Evolutionary conservation across 495 filamentous ascomycete species (phyloP).

Genomic region (Pseudotulostoma volvatum): DNA sequence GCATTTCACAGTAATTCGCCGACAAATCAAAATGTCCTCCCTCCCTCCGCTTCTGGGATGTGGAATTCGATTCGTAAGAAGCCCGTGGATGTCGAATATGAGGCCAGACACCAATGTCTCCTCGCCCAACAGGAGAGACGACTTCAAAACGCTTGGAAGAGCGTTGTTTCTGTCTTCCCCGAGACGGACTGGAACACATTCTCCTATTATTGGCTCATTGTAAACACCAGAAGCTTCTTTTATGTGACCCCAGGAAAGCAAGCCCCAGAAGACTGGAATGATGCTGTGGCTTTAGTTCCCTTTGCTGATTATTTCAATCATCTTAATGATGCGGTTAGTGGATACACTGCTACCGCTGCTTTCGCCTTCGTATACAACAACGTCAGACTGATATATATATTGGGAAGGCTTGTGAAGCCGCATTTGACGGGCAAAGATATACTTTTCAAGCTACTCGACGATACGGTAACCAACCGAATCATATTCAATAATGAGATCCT

Average conservation of each 20-base stretch:
- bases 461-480: no score
- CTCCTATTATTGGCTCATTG: constrained; percentile 59
- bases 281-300: constrained; percentile 67
- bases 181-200: constrained; percentile 36
- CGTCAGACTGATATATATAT: no score
- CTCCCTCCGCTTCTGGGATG: constrained; percentile 25
- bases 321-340: constrained; percentile 31
- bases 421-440: constrained; percentile 42
- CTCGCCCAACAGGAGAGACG: constrained; percentile 46
- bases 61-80: constrained; percentile 19
- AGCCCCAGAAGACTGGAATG: constrained; percentile 37
- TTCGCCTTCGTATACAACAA: no score
- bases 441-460: constrained; percentile 36
- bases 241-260: constrained; percentile 38
- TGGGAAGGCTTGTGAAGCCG: constrained; percentile 54
- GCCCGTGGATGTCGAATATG: constrained; percentile 12
- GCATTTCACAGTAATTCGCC: background rate
- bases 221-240: constrained; percentile 75
- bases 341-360: no score
- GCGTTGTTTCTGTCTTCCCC: constrained; percentile 36
- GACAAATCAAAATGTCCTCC: constrained; percentile 11
- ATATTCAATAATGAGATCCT: no score
- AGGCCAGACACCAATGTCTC: constrained; percentile 30
- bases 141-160: constrained; percentile 43
- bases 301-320: constrained; percentile 88